Evolutionary conservation across 768 basidiomycete genomes (phyloP).

Genomic region (Hypholoma fasciculare): DNA sequence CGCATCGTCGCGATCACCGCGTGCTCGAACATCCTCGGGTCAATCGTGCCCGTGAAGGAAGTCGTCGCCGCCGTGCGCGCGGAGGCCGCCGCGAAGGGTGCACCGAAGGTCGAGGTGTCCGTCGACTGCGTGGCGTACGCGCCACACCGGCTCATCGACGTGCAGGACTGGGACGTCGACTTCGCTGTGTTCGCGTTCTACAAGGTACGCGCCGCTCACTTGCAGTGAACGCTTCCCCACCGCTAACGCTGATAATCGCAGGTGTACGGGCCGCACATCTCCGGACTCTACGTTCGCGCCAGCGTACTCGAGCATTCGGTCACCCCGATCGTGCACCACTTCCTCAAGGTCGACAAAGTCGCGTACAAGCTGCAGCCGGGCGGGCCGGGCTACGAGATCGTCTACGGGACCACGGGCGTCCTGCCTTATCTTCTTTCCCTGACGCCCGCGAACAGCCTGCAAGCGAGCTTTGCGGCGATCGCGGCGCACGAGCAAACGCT

Average conservation of each 20-base stretch:
- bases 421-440: conserved; percentile 65
- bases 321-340: conserved; percentile 67
- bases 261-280: conserved; percentile 77
- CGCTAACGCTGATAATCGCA: conserved; percentile 21
- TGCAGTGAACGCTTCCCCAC: not conserved
- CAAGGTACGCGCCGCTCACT: conserved; percentile 49
- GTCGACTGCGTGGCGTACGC: conserved; percentile 83
- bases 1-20: conserved; percentile 74
- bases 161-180: conserved; percentile 77
- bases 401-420: conserved; percentile 60
- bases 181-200: conserved; percentile 73
- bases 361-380: conserved; percentile 72
- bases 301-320: conserved; percentile 51
- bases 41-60: conserved; percentile 60
- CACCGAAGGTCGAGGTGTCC: conserved; percentile 61
- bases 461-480: conserved; percentile 56
- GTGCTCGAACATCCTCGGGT: conserved; percentile 76
- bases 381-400: conserved; percentile 73
- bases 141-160: conserved; percentile 71
- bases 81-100: conserved; percentile 51
- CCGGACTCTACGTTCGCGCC: conserved; percentile 61
- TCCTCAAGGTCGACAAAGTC: conserved; percentile 47
- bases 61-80: conserved; percentile 51
- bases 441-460: conserved; percentile 45
- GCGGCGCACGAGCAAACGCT: conserved; percentile 62